Percentiles rank a stretch among this genome's conserved stretches.
Conservation (phyloP, 1,284 basidiomycete genomes). For the Moniliophthora roreri region DNA sequence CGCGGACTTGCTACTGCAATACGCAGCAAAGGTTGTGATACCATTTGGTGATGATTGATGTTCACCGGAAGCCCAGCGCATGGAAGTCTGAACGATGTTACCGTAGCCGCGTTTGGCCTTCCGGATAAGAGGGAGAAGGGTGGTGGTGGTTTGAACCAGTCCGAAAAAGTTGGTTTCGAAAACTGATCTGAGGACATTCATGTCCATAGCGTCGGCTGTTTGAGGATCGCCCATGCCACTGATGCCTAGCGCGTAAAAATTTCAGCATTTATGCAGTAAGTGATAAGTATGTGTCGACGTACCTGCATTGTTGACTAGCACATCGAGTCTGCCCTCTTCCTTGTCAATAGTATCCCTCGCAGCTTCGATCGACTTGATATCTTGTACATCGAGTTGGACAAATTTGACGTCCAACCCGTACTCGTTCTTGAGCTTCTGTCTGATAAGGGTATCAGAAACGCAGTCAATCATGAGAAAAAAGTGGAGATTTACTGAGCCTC, state of each 20-base stretch:
- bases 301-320: constrained; percentile 52
- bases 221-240: constrained; percentile 31
- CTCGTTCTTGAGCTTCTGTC: constrained; percentile 27
- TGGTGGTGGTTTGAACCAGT: constrained; percentile 34
- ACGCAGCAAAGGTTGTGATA: constrained; percentile 15
- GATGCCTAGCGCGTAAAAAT: constrained; percentile 21
- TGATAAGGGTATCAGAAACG: constrained; percentile 2
- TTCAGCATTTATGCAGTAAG: neutral
- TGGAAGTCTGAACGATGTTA: constrained; percentile 32
- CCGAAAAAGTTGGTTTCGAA: constrained; percentile 41
- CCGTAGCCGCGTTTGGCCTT: constrained; percentile 19
- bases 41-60: constrained; percentile 8
- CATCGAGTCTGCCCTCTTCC: constrained; percentile 42
- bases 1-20: constrained; percentile 17
- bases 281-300: neutral
- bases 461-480: neutral
- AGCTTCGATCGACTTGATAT: constrained; percentile 31
- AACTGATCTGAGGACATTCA: constrained; percentile 32
- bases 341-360: constrained; percentile 36
- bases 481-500: constrained; percentile 14
- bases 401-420: constrained; percentile 29
- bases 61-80: constrained; percentile 61
- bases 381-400: constrained; percentile 35
- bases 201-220: constrained; percentile 30
- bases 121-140: constrained; percentile 35